Percentiles rank a stretch among this genome's conserved stretches.
Evolutionary conservation across 495 filamentous ascomycete genomes (phyloP).

Genomic region (Talaromyces liani): DNA sequence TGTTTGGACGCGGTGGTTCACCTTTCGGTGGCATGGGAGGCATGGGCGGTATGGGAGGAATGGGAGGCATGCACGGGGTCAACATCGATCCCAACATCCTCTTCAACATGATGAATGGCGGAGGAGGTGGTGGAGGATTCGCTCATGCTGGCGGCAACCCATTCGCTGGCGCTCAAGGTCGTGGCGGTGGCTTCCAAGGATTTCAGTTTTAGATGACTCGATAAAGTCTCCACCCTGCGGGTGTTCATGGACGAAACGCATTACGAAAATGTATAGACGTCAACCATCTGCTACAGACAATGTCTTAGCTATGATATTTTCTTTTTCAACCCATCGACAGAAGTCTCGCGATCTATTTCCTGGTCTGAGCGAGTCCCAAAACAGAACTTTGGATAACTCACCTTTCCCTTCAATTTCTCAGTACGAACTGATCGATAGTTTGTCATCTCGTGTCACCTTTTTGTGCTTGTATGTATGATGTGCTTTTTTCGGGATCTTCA

Average conservation of each 20-base stretch:
- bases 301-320: not conserved
- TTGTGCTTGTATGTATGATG: constrained; percentile 2
- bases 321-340: not conserved
- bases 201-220: constrained; percentile 31
- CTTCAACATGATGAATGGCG: constrained; percentile 49
- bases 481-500: not conserved
- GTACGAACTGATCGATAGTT: not conserved
- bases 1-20: constrained; percentile 62
- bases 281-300: not conserved
- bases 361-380: not conserved
- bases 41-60: constrained; percentile 48
- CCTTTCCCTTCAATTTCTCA: not conserved
- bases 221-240: not conserved
- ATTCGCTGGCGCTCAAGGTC: constrained; percentile 27
- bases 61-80: constrained; percentile 39
- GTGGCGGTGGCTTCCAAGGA: constrained; percentile 33
- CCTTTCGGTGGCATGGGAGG: constrained; percentile 53
- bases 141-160: constrained; percentile 36
- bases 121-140: constrained; percentile 30
- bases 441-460: not conserved
- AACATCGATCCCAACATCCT: constrained; percentile 50
- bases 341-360: not conserved
- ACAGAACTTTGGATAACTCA: not conserved
- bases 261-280: not conserved
- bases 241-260: not conserved